Percentiles rank a stretch among this genome's conserved stretches.
Evolutionary conservation across 2,329 filamentous ascomycete species (phyloP).

Genomic region (Cladosporium sp.): DNA sequence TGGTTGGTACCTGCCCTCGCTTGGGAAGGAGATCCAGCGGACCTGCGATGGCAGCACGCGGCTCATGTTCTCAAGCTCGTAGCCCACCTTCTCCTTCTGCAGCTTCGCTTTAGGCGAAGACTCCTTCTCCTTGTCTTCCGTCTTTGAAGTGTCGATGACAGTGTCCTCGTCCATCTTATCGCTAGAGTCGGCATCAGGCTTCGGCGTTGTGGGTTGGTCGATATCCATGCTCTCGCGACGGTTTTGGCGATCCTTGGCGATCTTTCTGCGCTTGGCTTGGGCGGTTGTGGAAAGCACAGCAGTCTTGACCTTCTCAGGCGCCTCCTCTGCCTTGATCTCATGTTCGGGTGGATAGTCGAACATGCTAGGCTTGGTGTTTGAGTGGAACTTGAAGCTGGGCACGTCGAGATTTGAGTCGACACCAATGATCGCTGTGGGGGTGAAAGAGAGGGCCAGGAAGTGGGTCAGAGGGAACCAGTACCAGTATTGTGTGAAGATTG

Average conservation of each 20-base stretch:
- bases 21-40: conserved; percentile 90
- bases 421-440: conserved; percentile 92
- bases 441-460: conserved; percentile 92
- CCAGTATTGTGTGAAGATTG: conserved; percentile 98
- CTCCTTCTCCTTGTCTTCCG: conserved; percentile 50
- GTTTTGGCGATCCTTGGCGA: conserved; percentile 88
- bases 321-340: conserved; percentile 90
- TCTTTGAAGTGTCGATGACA: conserved; percentile 37
- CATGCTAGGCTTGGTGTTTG: conserved; percentile 86
- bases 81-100: conserved; percentile 88
- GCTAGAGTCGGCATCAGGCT: conserved; percentile 49
- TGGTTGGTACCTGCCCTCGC: conserved; percentile 78
- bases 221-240: conserved; percentile 93
- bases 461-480: conserved; percentile 99
- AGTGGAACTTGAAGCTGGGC: conserved; percentile 91
- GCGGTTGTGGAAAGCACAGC: conserved; percentile 95
- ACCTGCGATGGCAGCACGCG: conserved; percentile 87
- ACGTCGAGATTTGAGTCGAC: conserved; percentile 92
- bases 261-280: conserved; percentile 89
- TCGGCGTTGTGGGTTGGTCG: conserved; percentile 73
- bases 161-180: conserved; percentile 80
- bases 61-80: conserved; percentile 95
- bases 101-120: conserved; percentile 55
- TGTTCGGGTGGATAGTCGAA: conserved; percentile 98
- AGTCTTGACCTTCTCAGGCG: conserved; percentile 88